Conservation (phyloP, 2,329 filamentous ascomycete species). For the Gaeumannomyces sp. region DNA sequence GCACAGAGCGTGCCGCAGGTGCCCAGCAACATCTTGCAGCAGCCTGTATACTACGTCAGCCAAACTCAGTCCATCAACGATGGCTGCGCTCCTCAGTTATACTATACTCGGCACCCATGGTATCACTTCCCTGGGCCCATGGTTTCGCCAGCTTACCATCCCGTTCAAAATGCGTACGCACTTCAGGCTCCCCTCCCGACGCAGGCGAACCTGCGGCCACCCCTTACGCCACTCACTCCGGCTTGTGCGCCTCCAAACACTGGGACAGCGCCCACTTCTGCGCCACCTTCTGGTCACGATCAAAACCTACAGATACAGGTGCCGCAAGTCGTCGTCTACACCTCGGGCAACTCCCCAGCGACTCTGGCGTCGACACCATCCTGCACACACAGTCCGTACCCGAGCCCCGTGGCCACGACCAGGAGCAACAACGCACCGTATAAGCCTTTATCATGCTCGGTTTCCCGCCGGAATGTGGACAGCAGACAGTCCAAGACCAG, state of each 20-base stretch:
- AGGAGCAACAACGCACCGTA: background rate
- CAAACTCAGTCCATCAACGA: background rate
- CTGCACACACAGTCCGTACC: background rate
- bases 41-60: background rate
- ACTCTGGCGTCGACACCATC: background rate
- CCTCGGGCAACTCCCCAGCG: background rate
- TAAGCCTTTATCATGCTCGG: background rate
- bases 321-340: constrained; percentile 8
- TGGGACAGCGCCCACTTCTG: background rate
- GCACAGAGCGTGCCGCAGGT: background rate
- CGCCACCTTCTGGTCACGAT: background rate
- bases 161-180: background rate
- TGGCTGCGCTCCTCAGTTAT: background rate
- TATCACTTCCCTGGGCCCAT: background rate
- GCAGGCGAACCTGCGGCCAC: background rate
- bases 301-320: background rate
- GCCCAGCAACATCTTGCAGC: background rate
- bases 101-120: background rate
- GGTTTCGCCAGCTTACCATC: background rate
- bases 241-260: background rate
- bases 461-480: background rate
- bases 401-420: background rate
- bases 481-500: constrained; percentile 1
- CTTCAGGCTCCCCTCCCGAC: background rate
- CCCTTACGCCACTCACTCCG: background rate